Conservation (phyloP, 1,284 basidiomycete species). For the Pascua sp. region DNA sequence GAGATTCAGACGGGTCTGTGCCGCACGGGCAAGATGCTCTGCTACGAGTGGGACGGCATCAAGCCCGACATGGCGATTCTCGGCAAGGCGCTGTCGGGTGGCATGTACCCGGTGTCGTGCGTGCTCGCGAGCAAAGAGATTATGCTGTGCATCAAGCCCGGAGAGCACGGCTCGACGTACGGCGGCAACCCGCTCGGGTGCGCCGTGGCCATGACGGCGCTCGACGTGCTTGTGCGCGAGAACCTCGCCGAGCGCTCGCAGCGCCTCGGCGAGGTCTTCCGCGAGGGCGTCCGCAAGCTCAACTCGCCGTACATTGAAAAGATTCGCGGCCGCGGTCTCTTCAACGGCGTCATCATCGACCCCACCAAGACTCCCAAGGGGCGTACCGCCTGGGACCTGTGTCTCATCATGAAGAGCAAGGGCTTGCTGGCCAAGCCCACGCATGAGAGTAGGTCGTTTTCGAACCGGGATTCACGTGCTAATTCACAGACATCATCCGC, state of each 20-base stretch:
- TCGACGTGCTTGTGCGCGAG: conserved; percentile 84
- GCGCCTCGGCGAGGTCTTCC: conserved; percentile 76
- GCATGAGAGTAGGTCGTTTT: conserved; percentile 59
- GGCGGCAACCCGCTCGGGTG: conserved; percentile 94
- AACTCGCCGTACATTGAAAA: conserved; percentile 66
- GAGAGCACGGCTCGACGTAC: conserved; percentile 96
- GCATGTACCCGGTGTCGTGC: conserved; percentile 93
- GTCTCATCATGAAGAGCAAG: conserved; percentile 83
- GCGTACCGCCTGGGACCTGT: conserved; percentile 92
- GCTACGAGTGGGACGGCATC: conserved; percentile 81
- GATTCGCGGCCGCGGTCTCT: conserved; percentile 79
- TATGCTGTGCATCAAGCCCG: conserved; percentile 94
- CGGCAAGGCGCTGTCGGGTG: conserved; percentile 93
- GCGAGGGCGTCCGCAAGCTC: conserved; percentile 61
- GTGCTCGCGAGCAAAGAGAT: conserved; percentile 84
- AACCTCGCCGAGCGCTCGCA: conserved; percentile 74
- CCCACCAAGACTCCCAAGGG: conserved; percentile 71
- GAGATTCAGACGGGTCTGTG: conserved; percentile 83
- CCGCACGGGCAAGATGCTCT: conserved; percentile 57
- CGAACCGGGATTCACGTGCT: background rate
- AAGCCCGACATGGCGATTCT: conserved; percentile 90
- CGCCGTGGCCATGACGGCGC: conserved; percentile 86
- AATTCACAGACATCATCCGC: conserved; percentile 57
- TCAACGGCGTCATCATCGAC: conserved; percentile 94
- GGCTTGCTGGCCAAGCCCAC: conserved; percentile 85